These are phyloP conservation scores for Luvunga scandens DNA, from an alignment of 345 rosid species.

Conservation along the genomic window DNA sequence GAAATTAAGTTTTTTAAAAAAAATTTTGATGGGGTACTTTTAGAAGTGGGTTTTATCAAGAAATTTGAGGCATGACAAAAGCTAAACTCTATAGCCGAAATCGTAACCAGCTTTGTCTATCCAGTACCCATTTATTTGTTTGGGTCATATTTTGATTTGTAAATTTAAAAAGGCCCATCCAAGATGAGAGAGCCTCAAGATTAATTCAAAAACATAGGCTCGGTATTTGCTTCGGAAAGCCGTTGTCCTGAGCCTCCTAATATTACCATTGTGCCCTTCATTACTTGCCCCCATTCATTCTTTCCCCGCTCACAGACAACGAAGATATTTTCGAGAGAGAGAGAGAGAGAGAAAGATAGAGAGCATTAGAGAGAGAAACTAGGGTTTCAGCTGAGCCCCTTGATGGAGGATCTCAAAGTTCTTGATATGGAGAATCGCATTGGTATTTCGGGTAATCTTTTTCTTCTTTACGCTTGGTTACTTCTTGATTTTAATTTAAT, in stretches of 20 bases:
- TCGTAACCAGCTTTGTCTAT: too few relatives aligned
- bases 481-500: slow-evolving; percentile 1
- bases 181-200: too few relatives aligned
- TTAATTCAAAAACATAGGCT: not conserved
- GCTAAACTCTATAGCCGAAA: rapidly evolving
- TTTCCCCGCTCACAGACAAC: not conserved
- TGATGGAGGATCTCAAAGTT: slow-evolving; percentile 18
- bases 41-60: too few relatives aligned
- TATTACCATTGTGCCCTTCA: slow-evolving; percentile 13
- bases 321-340: not conserved
- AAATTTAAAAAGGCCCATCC: too few relatives aligned
- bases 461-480: not conserved
- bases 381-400: slow-evolving; percentile 8
- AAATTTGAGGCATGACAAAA: too few relatives aligned
- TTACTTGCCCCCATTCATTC: not conserved
- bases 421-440: not conserved
- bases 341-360: not conserved
- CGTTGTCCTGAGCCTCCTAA: not conserved
- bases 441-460: slow-evolving; percentile 15
- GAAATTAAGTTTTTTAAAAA: too few relatives aligned
- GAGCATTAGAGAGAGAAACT: not conserved
- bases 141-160: too few relatives aligned
- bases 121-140: too few relatives aligned
- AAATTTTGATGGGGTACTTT: too few relatives aligned
- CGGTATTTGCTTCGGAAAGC: slow-evolving; percentile 13